Base-by-base conservation (phyloP, 2,329 filamentous ascomycete species). In the Talaromyces amestolkiae region DNA sequence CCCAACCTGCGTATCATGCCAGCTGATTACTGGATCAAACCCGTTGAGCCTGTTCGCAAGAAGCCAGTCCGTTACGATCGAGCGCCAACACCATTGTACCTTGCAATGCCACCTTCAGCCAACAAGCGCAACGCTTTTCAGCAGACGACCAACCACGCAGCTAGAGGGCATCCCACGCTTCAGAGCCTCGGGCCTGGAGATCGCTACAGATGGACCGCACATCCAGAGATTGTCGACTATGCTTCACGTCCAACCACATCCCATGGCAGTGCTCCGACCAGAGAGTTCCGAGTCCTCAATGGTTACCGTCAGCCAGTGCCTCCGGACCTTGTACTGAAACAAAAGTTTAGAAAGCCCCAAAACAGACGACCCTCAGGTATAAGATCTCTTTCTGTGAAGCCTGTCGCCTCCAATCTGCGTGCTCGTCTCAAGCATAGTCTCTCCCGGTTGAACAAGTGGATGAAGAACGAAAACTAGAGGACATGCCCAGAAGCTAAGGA, bases 381-480 rank as follows among this genome's bases (percentile, higher is more conserved):
- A 58, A 69, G 43, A 37, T 60, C 67, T 24, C 45, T 64, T 43
- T 63, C 62, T 3, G 33, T 65, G 1, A 67, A 59, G n/a, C 67
- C 70, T 1, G 41, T 72, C 2, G 60, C 71, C 3, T 68, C 56
- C 5, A 66, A 45, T 6, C 61, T 72, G 64, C 67, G 67, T 3
- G 60, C 60, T 41, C 64, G 64, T 11, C 51, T 72, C 8, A 63
- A 65, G 56, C 69, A 61, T 37, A 72, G 65, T 27, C 41, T 72
- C 15, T 67, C 66, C n/a, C 66, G 58, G 13, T 51, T 72, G 43
- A 71, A 68, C 51, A 69, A 58, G 49, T 58, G 68, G 13, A 68
- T 72, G 37, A 70, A 67, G 61, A 72, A 53, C 39, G 54, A 60
- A 45, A n/a, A 15, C 17, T 59, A 43, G 39, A 59, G n/a, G 15